Percentiles rank a stretch among this genome's conserved stretches.
These are phyloP conservation scores for Neopestalotiopsis sp. DNA, from an alignment of 2,329 filamentous ascomycete species.

Conservation along the genomic window DNA sequence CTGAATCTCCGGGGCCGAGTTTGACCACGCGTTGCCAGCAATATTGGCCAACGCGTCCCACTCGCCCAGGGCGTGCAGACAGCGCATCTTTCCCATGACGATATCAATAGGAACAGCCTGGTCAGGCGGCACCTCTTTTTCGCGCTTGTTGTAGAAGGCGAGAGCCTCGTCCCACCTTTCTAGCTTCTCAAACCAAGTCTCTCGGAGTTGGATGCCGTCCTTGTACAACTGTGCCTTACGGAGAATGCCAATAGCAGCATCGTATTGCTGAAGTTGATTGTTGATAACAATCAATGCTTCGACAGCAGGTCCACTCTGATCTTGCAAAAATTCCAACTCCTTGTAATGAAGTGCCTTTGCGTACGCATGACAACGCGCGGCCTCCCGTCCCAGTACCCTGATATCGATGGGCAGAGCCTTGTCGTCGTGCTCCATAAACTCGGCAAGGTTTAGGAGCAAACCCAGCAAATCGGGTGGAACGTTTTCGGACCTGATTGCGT, in stretches of 20 bases:
- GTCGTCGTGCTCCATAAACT: conserved; percentile 99
- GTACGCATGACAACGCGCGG: conserved; percentile 95
- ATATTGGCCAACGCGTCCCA: conserved; percentile 93
- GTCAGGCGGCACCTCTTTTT: conserved; percentile 67
- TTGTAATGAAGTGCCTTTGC: conserved; percentile 99
- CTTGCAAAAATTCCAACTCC: conserved; percentile 95
- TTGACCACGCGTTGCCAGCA: conserved; percentile 92
- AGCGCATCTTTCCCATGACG: conserved; percentile 99
- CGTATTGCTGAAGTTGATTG: conserved; percentile 97
- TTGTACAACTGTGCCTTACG: conserved; percentile 95
- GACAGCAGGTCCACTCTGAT: conserved; percentile 93
- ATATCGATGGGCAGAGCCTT: conserved; percentile 98
- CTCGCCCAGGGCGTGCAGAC: conserved; percentile 93
- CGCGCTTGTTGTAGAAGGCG: conserved; percentile 87
- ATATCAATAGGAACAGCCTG: conserved; percentile 79
- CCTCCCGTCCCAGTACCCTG: conserved; percentile 89
- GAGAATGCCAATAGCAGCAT: conserved; percentile 96
- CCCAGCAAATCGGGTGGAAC: conserved; percentile 96
- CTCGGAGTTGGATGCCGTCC: conserved; percentile 89
- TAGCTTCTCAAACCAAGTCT: conserved; percentile 99
- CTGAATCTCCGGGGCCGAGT: conserved; percentile 85
- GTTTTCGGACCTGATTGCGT: conserved; percentile 91
- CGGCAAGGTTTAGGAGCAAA: conserved; percentile 90
- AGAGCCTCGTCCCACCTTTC: conserved; percentile 98
- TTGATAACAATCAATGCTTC: conserved; percentile 99